phyloP scores from a whole-genome alignment of 2,329 filamentous ascomycete species.

The Fusarium oligoseptatum region DNA sequence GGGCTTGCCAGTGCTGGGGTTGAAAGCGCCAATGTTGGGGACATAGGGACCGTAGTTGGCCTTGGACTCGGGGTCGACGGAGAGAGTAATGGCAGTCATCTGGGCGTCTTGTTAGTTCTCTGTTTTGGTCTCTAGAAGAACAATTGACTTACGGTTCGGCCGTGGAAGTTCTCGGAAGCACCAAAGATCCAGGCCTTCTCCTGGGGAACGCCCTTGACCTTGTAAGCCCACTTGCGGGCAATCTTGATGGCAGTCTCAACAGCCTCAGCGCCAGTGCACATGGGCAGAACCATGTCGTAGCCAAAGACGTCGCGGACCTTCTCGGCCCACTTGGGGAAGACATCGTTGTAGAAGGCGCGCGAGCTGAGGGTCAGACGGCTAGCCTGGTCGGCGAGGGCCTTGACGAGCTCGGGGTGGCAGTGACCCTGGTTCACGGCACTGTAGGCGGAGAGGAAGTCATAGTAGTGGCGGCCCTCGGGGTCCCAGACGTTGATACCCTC shows the following conservation, averaged over 20 bases:
- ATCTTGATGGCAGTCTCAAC: constrained; percentile 41
- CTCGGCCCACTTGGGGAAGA: constrained; percentile 41
- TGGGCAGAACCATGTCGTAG: constrained; percentile 38
- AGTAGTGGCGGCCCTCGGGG: constrained; percentile 93
- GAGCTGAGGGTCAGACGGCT: constrained; percentile 69
- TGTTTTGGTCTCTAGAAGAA: constrained; percentile 29
- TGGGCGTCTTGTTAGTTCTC: constrained; percentile 50
- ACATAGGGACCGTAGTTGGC: constrained; percentile 98
- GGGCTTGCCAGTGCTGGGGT: constrained; percentile 35
- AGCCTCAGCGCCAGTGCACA: constrained; percentile 40
- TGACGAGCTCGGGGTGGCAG: constrained; percentile 87
- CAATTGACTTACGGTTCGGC: constrained; percentile 71
- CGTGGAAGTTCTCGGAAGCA: constrained; percentile 40
- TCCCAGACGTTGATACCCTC: constrained; percentile 94
- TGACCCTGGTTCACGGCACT: constrained; percentile 41
- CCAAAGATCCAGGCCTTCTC: constrained; percentile 41
- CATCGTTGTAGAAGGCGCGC: constrained; percentile 39
- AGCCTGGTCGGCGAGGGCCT: constrained; percentile 90
- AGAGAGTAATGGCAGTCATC: constrained; percentile 96
- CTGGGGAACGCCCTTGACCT: constrained; percentile 40
- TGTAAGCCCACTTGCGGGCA: constrained; percentile 40
- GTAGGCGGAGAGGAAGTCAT: constrained; percentile 98
- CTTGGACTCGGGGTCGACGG: constrained; percentile 93
- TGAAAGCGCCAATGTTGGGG: constrained; percentile 82
- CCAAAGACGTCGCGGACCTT: constrained; percentile 39